Evolutionary conservation across 2,329 filamentous ascomycete genomes (phyloP).

Genomic region (Colletotrichum tropicicola): DNA sequence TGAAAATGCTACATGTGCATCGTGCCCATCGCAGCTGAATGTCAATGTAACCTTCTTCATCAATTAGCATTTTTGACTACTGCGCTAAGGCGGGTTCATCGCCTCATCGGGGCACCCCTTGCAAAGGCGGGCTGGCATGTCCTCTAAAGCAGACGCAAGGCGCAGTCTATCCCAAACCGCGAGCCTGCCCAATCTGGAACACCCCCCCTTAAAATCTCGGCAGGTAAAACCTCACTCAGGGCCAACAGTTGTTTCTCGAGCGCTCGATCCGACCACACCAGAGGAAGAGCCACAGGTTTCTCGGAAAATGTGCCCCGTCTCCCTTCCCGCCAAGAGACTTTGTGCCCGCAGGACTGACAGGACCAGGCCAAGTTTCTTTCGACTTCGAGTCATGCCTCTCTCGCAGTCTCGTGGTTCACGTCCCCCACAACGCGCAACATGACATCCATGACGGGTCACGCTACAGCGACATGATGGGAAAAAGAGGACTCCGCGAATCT

Average conservation of each 20-base stretch:
- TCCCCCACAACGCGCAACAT: not conserved
- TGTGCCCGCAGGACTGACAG: conserved; percentile 5
- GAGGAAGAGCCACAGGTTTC: not conserved
- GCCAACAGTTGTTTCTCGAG: not conserved
- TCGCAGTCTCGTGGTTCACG: not conserved
- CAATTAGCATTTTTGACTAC: conserved; percentile 5
- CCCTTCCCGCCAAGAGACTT: not conserved
- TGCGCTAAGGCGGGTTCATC: not conserved
- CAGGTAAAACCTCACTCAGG: not conserved
- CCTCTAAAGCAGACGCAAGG: not conserved
- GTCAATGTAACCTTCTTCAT: conserved; percentile 2
- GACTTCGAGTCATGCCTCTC: conserved; percentile 12
- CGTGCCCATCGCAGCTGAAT: not conserved
- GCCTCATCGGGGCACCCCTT: not conserved
- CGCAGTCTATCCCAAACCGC: conserved; percentile 8
- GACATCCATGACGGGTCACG: conserved; percentile 2
- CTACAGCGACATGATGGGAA: not conserved
- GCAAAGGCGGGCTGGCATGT: not conserved
- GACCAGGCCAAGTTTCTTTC: not conserved
- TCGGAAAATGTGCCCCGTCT: not conserved
- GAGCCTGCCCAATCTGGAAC: not conserved
- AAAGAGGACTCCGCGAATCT: not conserved
- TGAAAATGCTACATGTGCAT: not conserved
- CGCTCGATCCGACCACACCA: not conserved
- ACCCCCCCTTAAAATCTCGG: not conserved